Evolutionary conservation across 441 rosid species (phyloP).

Genomic region (Aquilaria agallochum): DNA sequence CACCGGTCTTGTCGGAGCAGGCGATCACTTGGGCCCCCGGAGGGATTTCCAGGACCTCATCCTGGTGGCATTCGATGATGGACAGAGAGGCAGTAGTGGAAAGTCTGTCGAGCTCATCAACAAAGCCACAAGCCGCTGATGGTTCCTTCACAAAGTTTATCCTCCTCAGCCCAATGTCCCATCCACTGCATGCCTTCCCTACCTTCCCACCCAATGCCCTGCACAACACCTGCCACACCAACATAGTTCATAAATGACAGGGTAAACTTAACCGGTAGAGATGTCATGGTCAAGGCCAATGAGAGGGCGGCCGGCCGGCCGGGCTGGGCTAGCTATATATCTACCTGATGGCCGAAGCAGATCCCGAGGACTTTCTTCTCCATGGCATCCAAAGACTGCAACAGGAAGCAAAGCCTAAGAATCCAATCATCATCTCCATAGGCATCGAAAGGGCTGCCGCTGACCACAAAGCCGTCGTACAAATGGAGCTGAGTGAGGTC

Average conservation of each 20-base stretch:
- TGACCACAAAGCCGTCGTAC: slow-evolving; percentile 76
- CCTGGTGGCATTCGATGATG: slow-evolving; percentile 75
- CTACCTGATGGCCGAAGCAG: slow-evolving; percentile 96
- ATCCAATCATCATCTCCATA: slow-evolving; percentile 76
- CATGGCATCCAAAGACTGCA: slow-evolving; percentile 60
- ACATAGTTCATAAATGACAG: no score
- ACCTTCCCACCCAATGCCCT: slow-evolving; percentile 74
- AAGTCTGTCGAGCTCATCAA: slow-evolving; percentile 19
- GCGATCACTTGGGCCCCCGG: slow-evolving; percentile 62
- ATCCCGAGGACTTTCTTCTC: slow-evolving; percentile 74
- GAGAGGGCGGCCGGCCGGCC: no score
- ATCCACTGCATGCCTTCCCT: slow-evolving; percentile 57
- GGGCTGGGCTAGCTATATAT: no score
- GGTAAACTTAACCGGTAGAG: no score
- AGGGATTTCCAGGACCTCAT: slow-evolving; percentile 82
- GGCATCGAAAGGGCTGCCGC: slow-evolving; percentile 82
- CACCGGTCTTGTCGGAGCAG: slow-evolving; percentile 64
- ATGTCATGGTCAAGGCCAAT: no score
- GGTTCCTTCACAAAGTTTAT: slow-evolving; percentile 49
- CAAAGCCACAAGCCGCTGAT: slow-evolving; percentile 11
- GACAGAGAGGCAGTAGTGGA: slow-evolving; percentile 39
- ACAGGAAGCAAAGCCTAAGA: slow-evolving; percentile 53
- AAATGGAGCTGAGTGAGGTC: slow-evolving; percentile 43
- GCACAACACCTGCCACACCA: slow-evolving; percentile 48
- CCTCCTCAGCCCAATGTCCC: slow-evolving; percentile 71